Evolutionary conservation across 768 basidiomycete genomes (phyloP).

Genomic region (Lentinula raphanica): DNA sequence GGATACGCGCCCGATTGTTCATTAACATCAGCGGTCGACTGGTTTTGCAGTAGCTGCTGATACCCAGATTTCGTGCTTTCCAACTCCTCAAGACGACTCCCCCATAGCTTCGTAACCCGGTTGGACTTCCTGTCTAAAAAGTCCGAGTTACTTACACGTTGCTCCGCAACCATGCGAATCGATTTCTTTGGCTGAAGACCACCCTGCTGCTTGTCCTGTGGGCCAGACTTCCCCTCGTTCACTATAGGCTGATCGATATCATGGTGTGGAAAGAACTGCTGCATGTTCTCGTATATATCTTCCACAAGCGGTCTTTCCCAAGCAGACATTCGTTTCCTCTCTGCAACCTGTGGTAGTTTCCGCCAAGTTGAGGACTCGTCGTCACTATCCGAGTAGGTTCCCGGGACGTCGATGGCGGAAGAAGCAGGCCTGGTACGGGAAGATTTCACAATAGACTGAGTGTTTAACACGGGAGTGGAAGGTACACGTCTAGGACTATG

Average conservation of each 20-base stretch:
- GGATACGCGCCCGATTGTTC: too few relatives aligned
- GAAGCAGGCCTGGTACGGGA: neutral
- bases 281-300: slow-evolving; percentile 74
- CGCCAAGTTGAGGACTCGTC: slow-evolving; percentile 23
- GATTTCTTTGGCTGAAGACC: slow-evolving; percentile 57
- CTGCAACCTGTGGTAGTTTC: slow-evolving; percentile 19
- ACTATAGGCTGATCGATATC: slow-evolving; percentile 84
- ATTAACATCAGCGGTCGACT: too few relatives aligned
- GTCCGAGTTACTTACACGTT: slow-evolving; percentile 55
- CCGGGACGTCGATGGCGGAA: slow-evolving; percentile 11
- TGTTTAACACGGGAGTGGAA: slow-evolving; percentile 1
- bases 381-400: slow-evolving; percentile 13
- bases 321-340: slow-evolving; percentile 15
- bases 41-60: too few relatives aligned
- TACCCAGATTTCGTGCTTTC: slow-evolving; percentile 9
- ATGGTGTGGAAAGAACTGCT: slow-evolving; percentile 84
- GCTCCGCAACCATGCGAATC: slow-evolving; percentile 77
- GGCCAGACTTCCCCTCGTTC: slow-evolving; percentile 39
- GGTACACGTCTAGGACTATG: slow-evolving; percentile 3
- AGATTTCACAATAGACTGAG: neutral
- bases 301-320: slow-evolving; percentile 67
- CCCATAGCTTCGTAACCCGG: slow-evolving; percentile 38
- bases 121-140: slow-evolving; percentile 33
- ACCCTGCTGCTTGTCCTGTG: neutral
- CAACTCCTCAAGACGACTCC: slow-evolving; percentile 37